Evolutionary conservation across 2,329 filamentous ascomycete species (phyloP), one percentile per base, ranked within the genome.

Genomic region (Alternaria sp.): DNA sequence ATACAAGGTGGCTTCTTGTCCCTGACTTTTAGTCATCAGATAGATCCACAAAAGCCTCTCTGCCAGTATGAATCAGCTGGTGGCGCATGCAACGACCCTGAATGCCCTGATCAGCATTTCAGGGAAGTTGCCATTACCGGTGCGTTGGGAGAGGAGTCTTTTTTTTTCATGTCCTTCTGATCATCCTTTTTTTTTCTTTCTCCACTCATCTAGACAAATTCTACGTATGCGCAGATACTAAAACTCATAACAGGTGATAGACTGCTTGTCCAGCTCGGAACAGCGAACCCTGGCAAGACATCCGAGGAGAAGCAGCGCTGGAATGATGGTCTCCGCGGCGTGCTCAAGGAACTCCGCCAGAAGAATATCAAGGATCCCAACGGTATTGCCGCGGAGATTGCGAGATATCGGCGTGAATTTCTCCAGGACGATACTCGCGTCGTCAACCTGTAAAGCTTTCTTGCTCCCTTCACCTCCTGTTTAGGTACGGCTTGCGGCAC

Each of bases 11-110:
- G 94, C 41, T 89, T 93, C 73, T 89, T 90, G 73, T 98, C 95
- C 64, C 84, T 96, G 81, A 98, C 93, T 41, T 98, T 94, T 80
- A 97, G 92, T 80, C 91, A 96, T 78, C 89, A 88, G 68, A 96
- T 99, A 78, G 88, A 97, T 74, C 83, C 88, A 24, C 83, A 86
- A 60, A 88, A 85, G 68, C 85, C 86, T 61, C 73, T 98, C 48
- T 99, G 95, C 78, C 89, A 87, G 36, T 89, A 86, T 70, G 91
- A 96, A 77, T 80, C 91, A 62, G 82, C 84, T 46, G 88, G 88
- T 51, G 87, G 87, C 60, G 81, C 83, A 66, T 98, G 95, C 84
- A 88, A 89, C 67, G 91, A 93, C 72, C 76, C 80, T 58, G 82
- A 85, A 54, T 99, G 95, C 79, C 80, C 86, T 55, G 88, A 81